Conservation (phyloP, 768 basidiomycete genomes). For the Mycena indigotica region DNA sequence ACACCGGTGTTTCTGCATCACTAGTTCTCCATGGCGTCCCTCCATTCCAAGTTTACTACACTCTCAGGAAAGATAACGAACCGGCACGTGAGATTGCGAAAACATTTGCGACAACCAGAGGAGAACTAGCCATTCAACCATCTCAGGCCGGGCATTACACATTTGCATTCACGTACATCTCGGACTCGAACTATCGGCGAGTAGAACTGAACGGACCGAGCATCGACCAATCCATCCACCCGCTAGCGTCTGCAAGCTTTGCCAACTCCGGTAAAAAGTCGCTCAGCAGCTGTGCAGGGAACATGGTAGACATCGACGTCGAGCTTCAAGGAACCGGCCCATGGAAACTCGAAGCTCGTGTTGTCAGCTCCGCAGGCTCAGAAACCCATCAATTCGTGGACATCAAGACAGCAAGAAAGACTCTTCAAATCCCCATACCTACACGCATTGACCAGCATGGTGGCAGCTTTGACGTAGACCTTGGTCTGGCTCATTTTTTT, state of each 20-base stretch:
- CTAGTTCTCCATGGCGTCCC: conserved; percentile 86
- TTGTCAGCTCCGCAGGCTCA: conserved; percentile 72
- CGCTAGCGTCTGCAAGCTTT: conserved; percentile 80
- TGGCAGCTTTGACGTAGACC: conserved; percentile 77
- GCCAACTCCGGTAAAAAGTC: conserved; percentile 51
- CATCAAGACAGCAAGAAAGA: conserved; percentile 57
- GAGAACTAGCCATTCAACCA: conserved; percentile 83
- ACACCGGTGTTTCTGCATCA: conserved; percentile 87
- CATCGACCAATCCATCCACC: conserved; percentile 89
- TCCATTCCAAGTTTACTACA: conserved; percentile 85
- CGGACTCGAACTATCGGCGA: conserved; percentile 82
- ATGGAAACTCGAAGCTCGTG: conserved; percentile 83
- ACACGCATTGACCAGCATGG: conserved; percentile 63
- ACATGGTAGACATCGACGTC: conserved; percentile 73
- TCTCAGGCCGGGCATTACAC: conserved; percentile 87
- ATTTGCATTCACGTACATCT: conserved; percentile 77
- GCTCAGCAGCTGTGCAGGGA: conserved; percentile 80
- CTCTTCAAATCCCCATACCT: conserved; percentile 69
- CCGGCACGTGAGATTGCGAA: conserved; percentile 58
- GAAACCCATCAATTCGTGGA: conserved; percentile 58
- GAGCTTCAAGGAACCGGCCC: conserved; percentile 90
- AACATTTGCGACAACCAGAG: conserved; percentile 68
- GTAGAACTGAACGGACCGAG: conserved; percentile 73
- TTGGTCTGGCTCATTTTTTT: conserved; percentile 45
- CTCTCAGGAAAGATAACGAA: conserved; percentile 70